phyloP scores from a whole-genome alignment of 1,284 basidiomycete species.

The Gymnopus androsaceus region DNA sequence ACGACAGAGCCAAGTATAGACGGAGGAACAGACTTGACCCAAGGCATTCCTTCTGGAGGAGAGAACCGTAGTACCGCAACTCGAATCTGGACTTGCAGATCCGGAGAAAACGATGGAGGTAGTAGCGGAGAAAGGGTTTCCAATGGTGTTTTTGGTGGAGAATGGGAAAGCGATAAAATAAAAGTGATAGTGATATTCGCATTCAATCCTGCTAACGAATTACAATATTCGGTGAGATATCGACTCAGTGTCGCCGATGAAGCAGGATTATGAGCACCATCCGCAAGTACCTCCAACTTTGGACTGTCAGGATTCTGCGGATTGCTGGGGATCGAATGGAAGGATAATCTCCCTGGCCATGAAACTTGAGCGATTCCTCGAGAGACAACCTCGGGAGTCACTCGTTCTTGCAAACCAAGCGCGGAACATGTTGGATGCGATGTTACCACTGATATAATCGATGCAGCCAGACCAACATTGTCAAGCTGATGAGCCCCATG shows the following conservation, averaged over 20 bases:
- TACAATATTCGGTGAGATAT: slow-evolving; percentile 62
- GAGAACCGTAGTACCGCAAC: slow-evolving; percentile 67
- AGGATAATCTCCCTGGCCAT: slow-evolving; percentile 90
- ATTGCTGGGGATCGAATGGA: slow-evolving; percentile 38
- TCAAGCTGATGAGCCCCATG: slow-evolving; percentile 82
- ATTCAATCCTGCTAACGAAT: slow-evolving; percentile 21
- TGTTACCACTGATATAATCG: slow-evolving; percentile 66
- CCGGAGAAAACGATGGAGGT: slow-evolving; percentile 25
- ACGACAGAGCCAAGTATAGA: slow-evolving; percentile 49
- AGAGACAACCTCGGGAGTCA: slow-evolving; percentile 52
- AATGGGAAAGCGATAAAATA: slow-evolving; percentile 77
- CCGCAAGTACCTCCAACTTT: slow-evolving; percentile 64
- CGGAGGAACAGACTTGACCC: slow-evolving; percentile 71
- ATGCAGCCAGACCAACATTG: slow-evolving; percentile 75
- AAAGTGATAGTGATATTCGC: slow-evolving; percentile 52
- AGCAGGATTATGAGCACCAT: slow-evolving; percentile 95
- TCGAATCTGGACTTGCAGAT: slow-evolving; percentile 24
- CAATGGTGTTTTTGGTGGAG: slow-evolving; percentile 75
- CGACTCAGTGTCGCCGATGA: slow-evolving; percentile 71
- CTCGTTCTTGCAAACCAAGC: slow-evolving; percentile 30
- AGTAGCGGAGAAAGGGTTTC: slow-evolving; percentile 73
- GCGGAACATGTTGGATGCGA: slow-evolving; percentile 37
- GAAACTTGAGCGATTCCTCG: slow-evolving; percentile 59
- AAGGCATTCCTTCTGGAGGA: slow-evolving; percentile 87
- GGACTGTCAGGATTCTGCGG: slow-evolving; percentile 7